Base-by-base conservation (phyloP, 192 early-diverging fungal species). In the Coemansia aciculifera region DNA sequence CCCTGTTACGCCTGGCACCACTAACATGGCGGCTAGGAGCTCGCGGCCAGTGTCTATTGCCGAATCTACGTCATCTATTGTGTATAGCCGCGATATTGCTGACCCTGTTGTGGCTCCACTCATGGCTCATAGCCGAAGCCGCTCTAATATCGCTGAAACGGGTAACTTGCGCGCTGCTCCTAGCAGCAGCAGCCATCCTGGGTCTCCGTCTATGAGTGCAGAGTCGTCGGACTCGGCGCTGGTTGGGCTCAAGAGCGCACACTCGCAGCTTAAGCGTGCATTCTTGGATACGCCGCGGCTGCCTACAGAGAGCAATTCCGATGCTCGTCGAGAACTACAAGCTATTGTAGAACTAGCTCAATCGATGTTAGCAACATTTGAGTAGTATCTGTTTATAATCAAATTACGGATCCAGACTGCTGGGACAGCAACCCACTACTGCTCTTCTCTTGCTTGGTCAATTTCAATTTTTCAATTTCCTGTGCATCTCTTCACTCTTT, bases 81-180 rank as follows among this genome's bases (percentile, higher is more conserved):
- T n/a, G 31, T 6, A 4, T 31, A 24, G 24, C 51, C 23, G 11
- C 24, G 54, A 57, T 5, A 29, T 17, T 5, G 40, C 19, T 11
- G 51, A n/a, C 19, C 9, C n/a, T 10, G 42, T 23, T 42, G 31
- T 38, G 51, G 64, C 37, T 43, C 67, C 70, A 23, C 71, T 73
- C 42, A 63, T 66, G 59, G 19, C 59, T 5, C 73, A 66, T 23
- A 69, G 39, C 56, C 70, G 79, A 46, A 73, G 74, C 61, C 67
- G 49, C 27, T 75, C 73, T 4, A 69, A 76, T 39, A 67, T 76
- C 7, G 79, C 79, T 13, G 79, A 81, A 52, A 81, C 79, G 3
- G 79, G 79, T 17, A 64, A 61, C 64, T 69, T 81, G 54, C 79
- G 74, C 12, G 40, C 71, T 24, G 24, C 57, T 6, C n/a, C 43